These are phyloP conservation scores for Xylaria longipes DNA, from an alignment of 495 filamentous ascomycete genomes.

Conservation along the genomic window DNA sequence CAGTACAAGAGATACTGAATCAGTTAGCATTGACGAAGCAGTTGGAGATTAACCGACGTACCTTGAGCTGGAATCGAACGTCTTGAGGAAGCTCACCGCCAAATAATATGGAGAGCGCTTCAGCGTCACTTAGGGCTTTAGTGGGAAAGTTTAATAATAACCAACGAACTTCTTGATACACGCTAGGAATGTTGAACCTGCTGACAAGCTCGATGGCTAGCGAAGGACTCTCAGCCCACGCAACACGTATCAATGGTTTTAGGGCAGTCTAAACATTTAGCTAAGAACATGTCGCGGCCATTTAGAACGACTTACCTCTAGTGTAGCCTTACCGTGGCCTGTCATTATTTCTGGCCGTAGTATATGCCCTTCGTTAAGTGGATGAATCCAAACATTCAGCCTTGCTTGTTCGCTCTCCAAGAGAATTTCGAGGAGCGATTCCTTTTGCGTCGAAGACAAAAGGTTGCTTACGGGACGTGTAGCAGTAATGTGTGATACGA, in stretches of 20 bases:
- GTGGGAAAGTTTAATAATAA: constrained; percentile 82
- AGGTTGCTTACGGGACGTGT: constrained; percentile 58
- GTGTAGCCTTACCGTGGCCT: constrained; percentile 47
- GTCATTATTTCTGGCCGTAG: constrained; percentile 36
- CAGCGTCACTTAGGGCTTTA: constrained; percentile 76
- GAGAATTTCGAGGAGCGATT: constrained; percentile 77
- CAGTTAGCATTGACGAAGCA: constrained; percentile 43
- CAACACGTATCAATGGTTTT: constrained; percentile 70
- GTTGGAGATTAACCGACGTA: constrained; percentile 39
- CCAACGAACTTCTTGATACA: constrained; percentile 77
- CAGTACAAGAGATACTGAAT: constrained; percentile 87
- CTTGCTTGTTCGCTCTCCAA: constrained; percentile 85
- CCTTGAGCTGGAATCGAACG: constrained; percentile 85
- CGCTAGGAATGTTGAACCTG: constrained; percentile 76
- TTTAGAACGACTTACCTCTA: constrained; percentile 53
- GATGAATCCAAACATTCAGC: constrained; percentile 88
- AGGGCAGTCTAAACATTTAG: constrained; percentile 54
- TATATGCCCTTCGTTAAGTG: constrained; percentile 65
- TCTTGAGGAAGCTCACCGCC: constrained; percentile 76
- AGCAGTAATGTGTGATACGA: constrained; percentile 64
- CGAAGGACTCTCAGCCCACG: constrained; percentile 83
- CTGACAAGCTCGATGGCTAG: constrained; percentile 81
- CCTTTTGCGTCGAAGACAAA: constrained; percentile 75
- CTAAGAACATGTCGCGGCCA: not conserved
- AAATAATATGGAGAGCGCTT: constrained; percentile 82